Base-by-base conservation (phyloP, 495 filamentous ascomycete genomes). In the Cairneyella variabilis region DNA sequence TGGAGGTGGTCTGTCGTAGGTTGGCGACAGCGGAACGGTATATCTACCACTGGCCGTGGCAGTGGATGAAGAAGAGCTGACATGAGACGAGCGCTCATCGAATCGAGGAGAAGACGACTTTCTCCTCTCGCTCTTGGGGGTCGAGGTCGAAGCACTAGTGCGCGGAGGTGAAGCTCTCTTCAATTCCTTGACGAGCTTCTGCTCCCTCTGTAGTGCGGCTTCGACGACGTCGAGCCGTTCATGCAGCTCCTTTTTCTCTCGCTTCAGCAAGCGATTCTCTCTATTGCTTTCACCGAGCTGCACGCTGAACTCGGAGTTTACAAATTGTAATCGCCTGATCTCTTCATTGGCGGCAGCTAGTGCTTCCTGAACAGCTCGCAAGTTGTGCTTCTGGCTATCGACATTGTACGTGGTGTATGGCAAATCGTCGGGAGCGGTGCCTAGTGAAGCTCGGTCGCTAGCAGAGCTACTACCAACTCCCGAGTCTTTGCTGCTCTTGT, bases 271-370 rank as follows among this genome's bases (percentile, higher is more conserved):
- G 18, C 54, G 44, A 30, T 60, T 60, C 43, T 81, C 79, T 69
- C 78, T 71, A 51, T 77, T 73, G 43, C 78, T 76, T 72, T 58
- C 28, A 8, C 27, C 16, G 3, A 51, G 26, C 27, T 39, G 50
- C 41, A 37, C 42, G 37, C 57, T 64, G 18, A 69, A 55, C 43
- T 48, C 37, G 16, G 17, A 23, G 9, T 41, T 57, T 20, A 10
- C 11, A 4, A 9, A 41, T 42, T 41, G 37, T 5, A 53, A 42
- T 21, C 41, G 34, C 17, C 36, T 22, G 41, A 50, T 48, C 59
- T 68, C 64, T 65, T 76, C 75, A 71, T 60, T 72, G 64, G 51
- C 83, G 72, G 21, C 77, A 73, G 53, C 76, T 67, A 38, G 79
- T 72, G 23, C 56, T 27, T 63, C 60, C 52, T 61, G 42, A 0